These are phyloP conservation scores for Nitzschia inconspicua DNA, from an alignment of 108 stramenopile genomes.

Conservation along the genomic window DNA sequence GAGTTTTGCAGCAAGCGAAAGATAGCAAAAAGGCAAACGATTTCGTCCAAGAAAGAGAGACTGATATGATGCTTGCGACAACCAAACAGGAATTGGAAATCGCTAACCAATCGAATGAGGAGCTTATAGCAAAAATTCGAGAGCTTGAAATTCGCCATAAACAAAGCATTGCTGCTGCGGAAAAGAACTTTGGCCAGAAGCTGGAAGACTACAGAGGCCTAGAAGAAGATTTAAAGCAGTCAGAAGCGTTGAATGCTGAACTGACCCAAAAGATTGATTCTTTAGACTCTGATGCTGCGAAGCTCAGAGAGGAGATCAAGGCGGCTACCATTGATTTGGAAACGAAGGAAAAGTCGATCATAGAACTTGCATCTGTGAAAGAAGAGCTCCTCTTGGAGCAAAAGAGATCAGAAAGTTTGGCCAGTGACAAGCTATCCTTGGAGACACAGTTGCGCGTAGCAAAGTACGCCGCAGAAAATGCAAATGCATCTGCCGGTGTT, in stretches of 20 bases:
- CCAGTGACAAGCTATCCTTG: no score
- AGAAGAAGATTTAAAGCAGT: background rate
- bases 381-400: no score
- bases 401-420: no score
- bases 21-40: background rate
- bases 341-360: no score
- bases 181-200: background rate
- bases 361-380: no score
- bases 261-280: no score
- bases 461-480: background rate
- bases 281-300: background rate
- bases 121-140: background rate
- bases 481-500: background rate
- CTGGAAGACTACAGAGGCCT: background rate
- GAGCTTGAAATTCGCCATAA: background rate
- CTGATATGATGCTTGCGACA: slow-evolving; percentile 2
- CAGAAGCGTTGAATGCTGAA: background rate
- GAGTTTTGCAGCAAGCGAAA: background rate
- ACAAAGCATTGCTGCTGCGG: background rate
- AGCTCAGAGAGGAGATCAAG: background rate
- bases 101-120: background rate
- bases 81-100: slow-evolving; percentile 5
- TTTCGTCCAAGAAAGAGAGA: background rate
- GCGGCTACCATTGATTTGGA: no score
- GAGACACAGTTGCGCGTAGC: no score